Conservation (phyloP, 352 stramenopile genomes). For the Phytophthora rubi region DNA sequence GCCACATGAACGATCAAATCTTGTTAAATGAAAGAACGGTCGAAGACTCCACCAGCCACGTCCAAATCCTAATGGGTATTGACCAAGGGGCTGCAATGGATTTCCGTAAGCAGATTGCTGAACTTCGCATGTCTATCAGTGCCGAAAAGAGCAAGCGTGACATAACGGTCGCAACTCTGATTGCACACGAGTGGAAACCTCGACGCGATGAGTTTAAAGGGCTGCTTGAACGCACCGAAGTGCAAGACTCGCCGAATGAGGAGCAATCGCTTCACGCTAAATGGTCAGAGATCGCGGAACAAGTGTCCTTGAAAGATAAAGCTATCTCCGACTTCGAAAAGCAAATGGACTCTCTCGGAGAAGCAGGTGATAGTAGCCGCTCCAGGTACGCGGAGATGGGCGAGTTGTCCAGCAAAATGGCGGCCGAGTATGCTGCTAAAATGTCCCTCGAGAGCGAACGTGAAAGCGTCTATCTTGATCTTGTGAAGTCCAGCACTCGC, state of each 20-base stretch:
- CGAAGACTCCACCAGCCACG: constrained; percentile 33
- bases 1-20: constrained; percentile 46
- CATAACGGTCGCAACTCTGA: constrained; percentile 49
- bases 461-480: constrained; percentile 21
- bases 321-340: constrained; percentile 25
- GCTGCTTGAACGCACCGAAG: constrained; percentile 16
- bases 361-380: constrained; percentile 15
- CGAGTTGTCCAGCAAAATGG: constrained; percentile 43
- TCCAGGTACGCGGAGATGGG: constrained; percentile 40
- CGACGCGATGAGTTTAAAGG: constrained; percentile 20
- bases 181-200: constrained; percentile 31
- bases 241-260: constrained; percentile 7
- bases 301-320: constrained; percentile 26
- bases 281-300: constrained; percentile 22
- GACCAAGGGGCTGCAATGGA: constrained; percentile 35
- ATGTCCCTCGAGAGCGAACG: constrained; percentile 27
- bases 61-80: constrained; percentile 28
- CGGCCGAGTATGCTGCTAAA: constrained; percentile 35
- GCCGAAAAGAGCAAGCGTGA: constrained; percentile 47
- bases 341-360: constrained; percentile 24
- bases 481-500: constrained; percentile 32
- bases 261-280: constrained; percentile 32
- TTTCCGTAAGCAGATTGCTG: constrained; percentile 47
- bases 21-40: constrained; percentile 51
- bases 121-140: constrained; percentile 43